Evolutionary conservation across 2,329 filamentous ascomycete species (phyloP).

Genomic region (Chaetomiaceae sp.): DNA sequence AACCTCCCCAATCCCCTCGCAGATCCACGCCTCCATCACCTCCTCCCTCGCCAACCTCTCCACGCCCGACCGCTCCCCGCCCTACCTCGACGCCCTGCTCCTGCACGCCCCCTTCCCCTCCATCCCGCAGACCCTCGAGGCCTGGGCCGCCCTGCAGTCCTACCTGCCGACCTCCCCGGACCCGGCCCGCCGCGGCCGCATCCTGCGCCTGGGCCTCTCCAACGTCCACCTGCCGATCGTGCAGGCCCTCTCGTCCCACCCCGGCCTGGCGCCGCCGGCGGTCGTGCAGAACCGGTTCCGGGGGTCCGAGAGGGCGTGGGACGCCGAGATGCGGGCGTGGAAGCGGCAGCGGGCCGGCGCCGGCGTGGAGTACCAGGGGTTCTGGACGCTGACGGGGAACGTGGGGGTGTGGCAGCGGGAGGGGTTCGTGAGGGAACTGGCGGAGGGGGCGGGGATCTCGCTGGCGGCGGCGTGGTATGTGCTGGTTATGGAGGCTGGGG

Average conservation of each 20-base stretch:
- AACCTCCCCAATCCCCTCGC: slow-evolving; percentile 59
- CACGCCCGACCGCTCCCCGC: slow-evolving; percentile 27
- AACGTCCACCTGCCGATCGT: slow-evolving; percentile 63
- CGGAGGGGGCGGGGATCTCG: slow-evolving; percentile 7
- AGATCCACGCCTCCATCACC: slow-evolving; percentile 63
- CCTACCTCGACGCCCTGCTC: slow-evolving; percentile 69
- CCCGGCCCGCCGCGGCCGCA: slow-evolving; percentile 27
- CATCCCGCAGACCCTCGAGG: slow-evolving; percentile 50
- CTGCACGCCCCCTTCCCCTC: slow-evolving; percentile 57
- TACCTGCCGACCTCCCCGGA: slow-evolving; percentile 56
- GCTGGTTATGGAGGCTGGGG: slow-evolving; percentile 15
- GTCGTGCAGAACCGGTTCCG: slow-evolving; percentile 77
- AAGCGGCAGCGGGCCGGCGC: slow-evolving; percentile 6
- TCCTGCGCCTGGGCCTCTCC: slow-evolving; percentile 69
- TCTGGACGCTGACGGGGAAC: slow-evolving; percentile 52
- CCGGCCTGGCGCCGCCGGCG: slow-evolving; percentile 35
- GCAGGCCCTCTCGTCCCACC: slow-evolving; percentile 44
- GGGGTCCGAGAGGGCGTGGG: slow-evolving; percentile 50
- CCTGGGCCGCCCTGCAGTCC: slow-evolving; percentile 61
- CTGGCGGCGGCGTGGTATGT: slow-evolving; percentile 24
- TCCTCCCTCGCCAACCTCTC: slow-evolving; percentile 63
- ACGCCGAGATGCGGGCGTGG: slow-evolving; percentile 53
- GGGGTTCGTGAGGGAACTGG: slow-evolving; percentile 21
- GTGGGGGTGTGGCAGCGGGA: slow-evolving; percentile 33
- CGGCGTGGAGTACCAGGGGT: slow-evolving; percentile 47